Percentiles rank a stretch among this genome's conserved stretches.
Evolutionary conservation across 202 grass and related monocot species (phyloP).

Genomic region (Setaria viridis): DNA sequence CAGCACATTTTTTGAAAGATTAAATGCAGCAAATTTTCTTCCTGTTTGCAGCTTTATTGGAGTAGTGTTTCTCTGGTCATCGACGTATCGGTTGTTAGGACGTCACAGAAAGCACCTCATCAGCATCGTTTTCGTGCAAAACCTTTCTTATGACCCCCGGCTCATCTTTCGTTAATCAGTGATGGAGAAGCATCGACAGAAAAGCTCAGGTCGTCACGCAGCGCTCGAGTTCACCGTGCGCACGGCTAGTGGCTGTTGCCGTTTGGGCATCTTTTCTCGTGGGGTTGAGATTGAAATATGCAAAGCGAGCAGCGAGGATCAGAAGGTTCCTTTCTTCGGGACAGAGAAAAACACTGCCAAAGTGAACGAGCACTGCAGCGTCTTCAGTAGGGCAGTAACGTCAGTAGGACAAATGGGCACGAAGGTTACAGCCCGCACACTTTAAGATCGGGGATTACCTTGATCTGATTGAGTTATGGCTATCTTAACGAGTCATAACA

Average conservation of each 20-base stretch:
- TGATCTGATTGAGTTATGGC: background rate
- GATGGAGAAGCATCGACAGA: conserved; percentile 2
- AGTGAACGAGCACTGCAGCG: background rate
- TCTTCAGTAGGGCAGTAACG: background rate
- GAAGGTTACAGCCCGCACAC: background rate
- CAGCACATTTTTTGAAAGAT: too few species aligned
- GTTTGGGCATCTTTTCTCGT: conserved; percentile 37
- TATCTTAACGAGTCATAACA: background rate
- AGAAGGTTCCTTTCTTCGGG: conserved; percentile 24
- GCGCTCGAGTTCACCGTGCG: conserved; percentile 3
- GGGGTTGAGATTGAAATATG: conserved; percentile 15
- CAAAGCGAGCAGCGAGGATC: background rate
- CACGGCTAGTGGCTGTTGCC: background rate
- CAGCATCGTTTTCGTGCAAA: conserved; percentile 25
- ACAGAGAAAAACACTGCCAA: conserved; percentile 2
- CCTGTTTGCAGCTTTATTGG: too few species aligned
- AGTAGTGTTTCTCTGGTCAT: too few species aligned
- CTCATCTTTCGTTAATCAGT: background rate
- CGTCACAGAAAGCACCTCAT: conserved; percentile 42
- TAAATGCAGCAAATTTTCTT: too few species aligned
- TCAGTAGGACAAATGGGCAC: background rate
- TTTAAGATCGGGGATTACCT: background rate
- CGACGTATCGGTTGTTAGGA: conserved; percentile 14
- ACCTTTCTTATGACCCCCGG: conserved; percentile 22
- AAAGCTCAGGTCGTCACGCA: background rate